A percentile compares a stretch with the other conserved stretches of the same genome.
Evolutionary conservation across 2,329 filamentous ascomycete species (phyloP).

Genomic region (Neofusicoccum sp.): DNA sequence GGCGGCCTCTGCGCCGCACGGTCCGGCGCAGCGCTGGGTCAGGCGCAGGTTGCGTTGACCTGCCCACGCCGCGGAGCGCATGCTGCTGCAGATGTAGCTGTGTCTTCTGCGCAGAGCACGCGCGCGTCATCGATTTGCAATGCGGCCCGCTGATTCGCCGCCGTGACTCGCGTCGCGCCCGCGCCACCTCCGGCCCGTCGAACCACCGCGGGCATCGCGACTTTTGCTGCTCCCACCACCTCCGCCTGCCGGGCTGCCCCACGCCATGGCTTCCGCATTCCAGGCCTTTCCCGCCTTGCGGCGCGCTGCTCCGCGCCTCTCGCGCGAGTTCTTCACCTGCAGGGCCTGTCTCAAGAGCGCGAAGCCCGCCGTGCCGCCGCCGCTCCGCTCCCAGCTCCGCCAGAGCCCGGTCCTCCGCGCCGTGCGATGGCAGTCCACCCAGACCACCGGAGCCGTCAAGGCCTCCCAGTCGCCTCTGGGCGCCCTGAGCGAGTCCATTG

Average conservation of each 20-base stretch:
- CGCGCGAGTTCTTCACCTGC: slow-evolving; percentile 35
- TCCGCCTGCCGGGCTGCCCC: neutral
- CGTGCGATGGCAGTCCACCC: slow-evolving; percentile 36
- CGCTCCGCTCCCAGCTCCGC: slow-evolving; percentile 14
- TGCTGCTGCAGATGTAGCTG: neutral
- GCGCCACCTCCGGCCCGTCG: slow-evolving; percentile 7
- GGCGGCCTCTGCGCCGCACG: neutral
- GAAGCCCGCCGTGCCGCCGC: slow-evolving; percentile 21
- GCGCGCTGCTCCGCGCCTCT: slow-evolving; percentile 37
- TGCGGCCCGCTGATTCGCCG: neutral
- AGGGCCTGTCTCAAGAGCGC: slow-evolving; percentile 31
- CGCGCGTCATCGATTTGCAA: slow-evolving; percentile 6
- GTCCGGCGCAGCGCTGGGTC: neutral
- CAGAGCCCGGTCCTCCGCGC: slow-evolving; percentile 27
- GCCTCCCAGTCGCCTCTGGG: slow-evolving; percentile 5
- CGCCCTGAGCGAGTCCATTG: slow-evolving; percentile 3
- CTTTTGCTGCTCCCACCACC: slow-evolving; percentile 3
- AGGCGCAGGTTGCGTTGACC: neutral
- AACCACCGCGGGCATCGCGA: slow-evolving; percentile 15
- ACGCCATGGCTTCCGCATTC: slow-evolving; percentile 37
- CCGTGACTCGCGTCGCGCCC: neutral
- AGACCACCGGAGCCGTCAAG: slow-evolving; percentile 17
- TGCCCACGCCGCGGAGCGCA: neutral
- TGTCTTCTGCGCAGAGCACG: neutral
- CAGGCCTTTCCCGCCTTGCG: slow-evolving; percentile 38